Conservation (phyloP, 2,329 filamentous ascomycete species). For the Xylariaceae sp. region DNA sequence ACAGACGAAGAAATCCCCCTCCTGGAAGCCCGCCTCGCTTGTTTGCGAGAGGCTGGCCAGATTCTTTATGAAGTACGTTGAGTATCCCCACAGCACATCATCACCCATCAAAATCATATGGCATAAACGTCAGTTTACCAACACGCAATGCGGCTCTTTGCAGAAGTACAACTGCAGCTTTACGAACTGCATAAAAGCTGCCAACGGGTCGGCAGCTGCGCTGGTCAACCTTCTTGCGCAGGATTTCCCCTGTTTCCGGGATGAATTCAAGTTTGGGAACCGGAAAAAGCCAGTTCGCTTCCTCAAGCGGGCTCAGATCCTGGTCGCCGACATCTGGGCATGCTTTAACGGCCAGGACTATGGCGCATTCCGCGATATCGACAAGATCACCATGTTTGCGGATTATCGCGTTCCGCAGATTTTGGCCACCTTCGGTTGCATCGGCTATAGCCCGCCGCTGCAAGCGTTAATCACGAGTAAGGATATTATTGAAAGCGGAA, state of each 20-base stretch:
- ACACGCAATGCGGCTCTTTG: conserved; percentile 20
- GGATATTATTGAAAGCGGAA: conserved; percentile 63
- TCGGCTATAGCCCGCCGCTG: conserved; percentile 78
- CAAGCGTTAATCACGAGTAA: conserved; percentile 62
- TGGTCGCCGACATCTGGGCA: conserved; percentile 95
- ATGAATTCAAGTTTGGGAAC: conserved; percentile 70
- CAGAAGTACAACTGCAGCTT: conserved; percentile 74
- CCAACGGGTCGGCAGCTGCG: conserved; percentile 71
- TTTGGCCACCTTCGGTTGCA: conserved; percentile 72
- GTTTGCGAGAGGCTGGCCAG: conserved; percentile 75
- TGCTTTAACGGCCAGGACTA: conserved; percentile 79
- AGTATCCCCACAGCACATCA: conserved; percentile 14
- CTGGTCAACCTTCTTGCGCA: conserved; percentile 81
- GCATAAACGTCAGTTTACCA: conserved; percentile 12
- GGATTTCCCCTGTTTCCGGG: conserved; percentile 80
- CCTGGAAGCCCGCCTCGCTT: conserved; percentile 68
- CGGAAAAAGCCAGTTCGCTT: conserved; percentile 67
- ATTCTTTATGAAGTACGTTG: conserved; percentile 67
- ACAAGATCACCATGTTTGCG: conserved; percentile 97
- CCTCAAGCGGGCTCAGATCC: conserved; percentile 91
- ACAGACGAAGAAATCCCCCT: conserved; percentile 85
- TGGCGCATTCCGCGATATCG: conserved; percentile 82
- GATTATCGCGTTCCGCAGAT: conserved; percentile 97
- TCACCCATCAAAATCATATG: conserved; percentile 13
- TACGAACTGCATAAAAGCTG: conserved; percentile 64